Percentiles rank a stretch among this genome's conserved stretches.
Evolutionary conservation across 768 basidiomycete species (phyloP).

Genomic region (Suillus bovinus): DNA sequence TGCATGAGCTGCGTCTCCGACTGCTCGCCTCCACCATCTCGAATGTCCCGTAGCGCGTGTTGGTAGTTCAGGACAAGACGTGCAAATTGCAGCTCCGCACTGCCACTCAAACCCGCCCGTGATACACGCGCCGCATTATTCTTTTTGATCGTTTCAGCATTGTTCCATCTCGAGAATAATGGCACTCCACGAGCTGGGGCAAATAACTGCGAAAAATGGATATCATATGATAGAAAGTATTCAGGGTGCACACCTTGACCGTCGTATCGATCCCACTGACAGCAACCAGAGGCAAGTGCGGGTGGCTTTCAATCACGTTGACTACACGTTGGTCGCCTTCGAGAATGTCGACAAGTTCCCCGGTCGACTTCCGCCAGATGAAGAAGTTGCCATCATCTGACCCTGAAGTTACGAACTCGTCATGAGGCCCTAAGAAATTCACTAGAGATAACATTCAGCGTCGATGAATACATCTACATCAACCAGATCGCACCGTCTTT

Average conservation of each 20-base stretch:
- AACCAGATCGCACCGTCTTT: conserved; percentile 69
- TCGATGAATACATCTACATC: background rate
- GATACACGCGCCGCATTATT: conserved; percentile 47
- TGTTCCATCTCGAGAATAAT: conserved; percentile 52
- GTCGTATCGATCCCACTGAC: conserved; percentile 86
- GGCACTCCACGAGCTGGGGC: conserved; percentile 51
- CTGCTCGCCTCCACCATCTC: conserved; percentile 21
- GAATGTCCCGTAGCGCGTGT: conserved; percentile 25
- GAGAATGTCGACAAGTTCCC: conserved; percentile 68
- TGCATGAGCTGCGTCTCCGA: conserved; percentile 25
- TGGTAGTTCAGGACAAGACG: conserved; percentile 32
- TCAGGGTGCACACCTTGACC: conserved; percentile 59
- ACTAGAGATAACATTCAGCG: conserved; percentile 44
- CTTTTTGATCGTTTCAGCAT: conserved; percentile 55
- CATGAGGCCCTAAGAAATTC: conserved; percentile 78
- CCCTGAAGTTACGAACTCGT: conserved; percentile 80
- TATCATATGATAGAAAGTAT: background rate
- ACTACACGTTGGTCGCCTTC: conserved; percentile 84
- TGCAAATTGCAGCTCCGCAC: conserved; percentile 26
- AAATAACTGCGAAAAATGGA: conserved; percentile 52
- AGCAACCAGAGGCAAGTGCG: conserved; percentile 77
- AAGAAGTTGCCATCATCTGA: conserved; percentile 90
- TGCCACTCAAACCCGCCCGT: conserved; percentile 21
- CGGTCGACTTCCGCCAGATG: conserved; percentile 75
- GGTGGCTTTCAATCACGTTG: conserved; percentile 84